Conservation (phyloP, 2,329 filamentous ascomycete genomes). For the Cladophialophora psammophila region DNA sequence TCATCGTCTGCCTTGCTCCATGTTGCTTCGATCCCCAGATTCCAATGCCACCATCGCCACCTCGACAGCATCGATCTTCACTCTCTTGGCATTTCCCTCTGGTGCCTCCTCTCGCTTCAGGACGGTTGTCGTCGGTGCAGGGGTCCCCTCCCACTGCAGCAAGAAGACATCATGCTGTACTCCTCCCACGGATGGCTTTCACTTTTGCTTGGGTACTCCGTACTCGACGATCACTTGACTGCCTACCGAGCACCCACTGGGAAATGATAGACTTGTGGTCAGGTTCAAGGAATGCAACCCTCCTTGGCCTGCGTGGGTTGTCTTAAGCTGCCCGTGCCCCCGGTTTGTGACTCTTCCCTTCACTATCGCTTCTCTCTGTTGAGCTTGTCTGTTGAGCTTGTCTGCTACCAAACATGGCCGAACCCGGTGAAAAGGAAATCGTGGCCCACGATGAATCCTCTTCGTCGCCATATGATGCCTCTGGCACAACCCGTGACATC, state of each 20-base stretch:
- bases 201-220: conserved; percentile 9
- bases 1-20: not conserved
- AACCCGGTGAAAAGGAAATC: conserved; percentile 19
- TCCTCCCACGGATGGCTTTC: conserved; percentile 3
- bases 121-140: conserved; percentile 3
- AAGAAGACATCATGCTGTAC: not conserved
- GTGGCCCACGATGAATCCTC: conserved; percentile 14
- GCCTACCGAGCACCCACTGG: not conserved
- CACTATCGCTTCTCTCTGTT: not conserved
- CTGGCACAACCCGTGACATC: conserved; percentile 1
- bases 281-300: conserved; percentile 4
- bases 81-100: conserved; percentile 5
- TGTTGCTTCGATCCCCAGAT: not conserved
- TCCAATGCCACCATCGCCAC: not conserved
- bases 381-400: not conserved
- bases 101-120: not conserved
- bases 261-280: not conserved
- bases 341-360: not conserved
- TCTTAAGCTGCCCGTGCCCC: not conserved
- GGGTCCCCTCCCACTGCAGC: not conserved
- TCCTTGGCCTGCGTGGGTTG: not conserved
- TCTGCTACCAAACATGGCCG: conserved; percentile 12
- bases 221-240: not conserved
- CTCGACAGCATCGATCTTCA: not conserved
- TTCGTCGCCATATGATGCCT: conserved; percentile 10